phyloP scores from a whole-genome alignment of 2,329 filamentous ascomycete species.

The Claviceps sp. region DNA sequence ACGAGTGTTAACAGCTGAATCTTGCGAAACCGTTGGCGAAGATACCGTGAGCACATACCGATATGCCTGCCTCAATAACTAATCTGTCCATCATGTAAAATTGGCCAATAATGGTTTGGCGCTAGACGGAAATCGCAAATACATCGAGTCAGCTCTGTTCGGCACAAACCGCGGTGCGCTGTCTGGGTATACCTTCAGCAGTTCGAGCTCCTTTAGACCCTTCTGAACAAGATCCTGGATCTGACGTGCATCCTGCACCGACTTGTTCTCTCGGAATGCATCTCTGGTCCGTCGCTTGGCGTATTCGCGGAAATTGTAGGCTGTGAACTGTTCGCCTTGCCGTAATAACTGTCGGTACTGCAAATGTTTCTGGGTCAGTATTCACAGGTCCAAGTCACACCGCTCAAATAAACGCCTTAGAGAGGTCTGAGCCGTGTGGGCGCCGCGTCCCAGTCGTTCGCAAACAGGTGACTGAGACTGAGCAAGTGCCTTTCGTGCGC shows the following conservation, averaged over 20 bases:
- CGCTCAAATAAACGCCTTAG: too few relatives aligned
- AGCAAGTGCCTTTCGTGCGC: not conserved
- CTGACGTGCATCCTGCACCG: conserved; percentile 57
- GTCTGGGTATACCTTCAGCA: conserved; percentile 62
- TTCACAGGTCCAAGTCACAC: not conserved
- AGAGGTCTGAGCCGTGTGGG: not conserved
- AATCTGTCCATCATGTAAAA: conserved; percentile 87
- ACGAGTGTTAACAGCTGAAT: not conserved
- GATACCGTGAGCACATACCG: conserved; percentile 33
- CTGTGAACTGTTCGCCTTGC: conserved; percentile 72
- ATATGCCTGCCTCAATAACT: conserved; percentile 80
- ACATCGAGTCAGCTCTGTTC: conserved; percentile 4
- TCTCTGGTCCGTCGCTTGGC: conserved; percentile 81
- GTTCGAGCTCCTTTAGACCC: conserved; percentile 72
- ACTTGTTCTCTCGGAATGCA: conserved; percentile 71
- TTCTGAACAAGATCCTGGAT: conserved; percentile 84
- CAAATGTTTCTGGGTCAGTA: not conserved
- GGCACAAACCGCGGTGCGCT: conserved; percentile 3
- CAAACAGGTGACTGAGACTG: not conserved
- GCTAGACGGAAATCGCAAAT: conserved; percentile 34
- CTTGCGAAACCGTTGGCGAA: not conserved
- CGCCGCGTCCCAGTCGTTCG: not conserved
- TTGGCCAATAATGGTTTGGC: conserved; percentile 87
- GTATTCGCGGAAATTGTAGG: conserved; percentile 98
- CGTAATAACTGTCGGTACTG: conserved; percentile 89